Evolutionary conservation across 495 filamentous ascomycete genomes (phyloP), one percentile per base, ranked within the genome.

Genomic region (Haplographium delicatum): DNA sequence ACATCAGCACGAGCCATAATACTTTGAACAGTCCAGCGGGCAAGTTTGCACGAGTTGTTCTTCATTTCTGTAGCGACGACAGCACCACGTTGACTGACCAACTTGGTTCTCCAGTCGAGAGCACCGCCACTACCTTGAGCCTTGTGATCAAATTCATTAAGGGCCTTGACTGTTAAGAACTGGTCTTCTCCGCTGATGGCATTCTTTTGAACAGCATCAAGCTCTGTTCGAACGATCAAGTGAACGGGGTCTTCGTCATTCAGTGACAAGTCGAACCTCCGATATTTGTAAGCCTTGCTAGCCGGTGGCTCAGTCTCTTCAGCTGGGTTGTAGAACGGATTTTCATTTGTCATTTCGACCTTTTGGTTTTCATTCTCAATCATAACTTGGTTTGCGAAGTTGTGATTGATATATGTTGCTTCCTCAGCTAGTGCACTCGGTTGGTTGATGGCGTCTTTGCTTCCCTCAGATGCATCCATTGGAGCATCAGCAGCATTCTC

Each of bases 51-150:
- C 62, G 82, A 87, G 78, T 98, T 98, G 79, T 98, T 98, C 84
- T 98, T 98, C 93, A 98, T 98, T 70, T 93, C 93, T n/a, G 93
- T 98, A 16, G 93, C 93, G 13, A 98, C 85, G 25, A 97, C 91
- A 23, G 93, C 93, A 76, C 93, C 93, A 51, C 93, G 82, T 73
- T 96, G 89, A 53, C 84, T 86, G 47, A 82, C 84, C 41, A 98
- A 81, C 79, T 97, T 98, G 50, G 80, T 81, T 62, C 91, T 81
- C 93, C 93, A 98, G 76, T 98, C 91, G 23, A 97, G 74, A 34
- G 93, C 94, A 48, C 89, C 88, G 54, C 93, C 91, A 55, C 86
- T 86, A 47, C 93, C 93, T 62, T 93, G 91, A 8, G 94, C 93
- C 72, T 96, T 96, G 78, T 78, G 86, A 71, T 98, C 93, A 67